These are phyloP conservation scores for Mangifera indica DNA, from an alignment of 345 rosid species.

Conservation along the genomic window DNA sequence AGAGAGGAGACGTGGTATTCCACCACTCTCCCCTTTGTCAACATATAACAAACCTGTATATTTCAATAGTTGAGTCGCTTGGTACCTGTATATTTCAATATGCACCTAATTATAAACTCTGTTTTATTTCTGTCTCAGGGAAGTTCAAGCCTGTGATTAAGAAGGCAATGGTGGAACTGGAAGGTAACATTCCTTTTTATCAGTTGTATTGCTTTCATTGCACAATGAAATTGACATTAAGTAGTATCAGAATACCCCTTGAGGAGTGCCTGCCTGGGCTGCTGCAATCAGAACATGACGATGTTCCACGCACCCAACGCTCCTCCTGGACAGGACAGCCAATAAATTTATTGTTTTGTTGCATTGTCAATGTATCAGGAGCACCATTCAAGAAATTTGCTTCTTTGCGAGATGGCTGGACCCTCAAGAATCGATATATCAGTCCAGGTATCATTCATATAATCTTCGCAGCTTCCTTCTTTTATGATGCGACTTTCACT, in stretches of 20 bases:
- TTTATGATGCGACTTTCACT: not conserved
- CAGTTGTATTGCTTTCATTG: not conserved
- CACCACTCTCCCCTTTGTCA: not conserved
- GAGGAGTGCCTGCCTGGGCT: not conserved
- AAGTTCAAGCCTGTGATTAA: constrained; percentile 47
- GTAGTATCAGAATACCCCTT: not conserved
- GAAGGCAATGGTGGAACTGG: constrained; percentile 50
- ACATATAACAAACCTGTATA: not conserved
- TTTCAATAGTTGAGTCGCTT: not conserved
- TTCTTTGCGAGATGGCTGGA: constrained; percentile 38
- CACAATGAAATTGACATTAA: not conserved
- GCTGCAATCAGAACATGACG: not conserved
- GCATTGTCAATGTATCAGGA: constrained; percentile 20
- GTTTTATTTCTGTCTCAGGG: constrained; percentile 21
- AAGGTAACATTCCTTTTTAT: constrained; percentile 22
- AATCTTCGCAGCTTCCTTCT: not conserved
- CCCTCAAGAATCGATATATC: constrained; percentile 32
- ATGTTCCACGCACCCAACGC: not conserved
- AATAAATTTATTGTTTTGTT: not conserved
- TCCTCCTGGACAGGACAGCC: not conserved
- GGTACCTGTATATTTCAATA: not conserved
- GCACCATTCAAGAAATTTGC: constrained; percentile 43
- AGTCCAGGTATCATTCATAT: constrained; percentile 32
- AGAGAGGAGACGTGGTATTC: constrained; percentile 54
- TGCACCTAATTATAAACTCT: not conserved